A percentile compares a stretch with the other conserved stretches of the same genome.
These are phyloP conservation scores for Rhodosorus marinus DNA, from an alignment of 23 red algal species.

Conservation along the genomic window DNA sequence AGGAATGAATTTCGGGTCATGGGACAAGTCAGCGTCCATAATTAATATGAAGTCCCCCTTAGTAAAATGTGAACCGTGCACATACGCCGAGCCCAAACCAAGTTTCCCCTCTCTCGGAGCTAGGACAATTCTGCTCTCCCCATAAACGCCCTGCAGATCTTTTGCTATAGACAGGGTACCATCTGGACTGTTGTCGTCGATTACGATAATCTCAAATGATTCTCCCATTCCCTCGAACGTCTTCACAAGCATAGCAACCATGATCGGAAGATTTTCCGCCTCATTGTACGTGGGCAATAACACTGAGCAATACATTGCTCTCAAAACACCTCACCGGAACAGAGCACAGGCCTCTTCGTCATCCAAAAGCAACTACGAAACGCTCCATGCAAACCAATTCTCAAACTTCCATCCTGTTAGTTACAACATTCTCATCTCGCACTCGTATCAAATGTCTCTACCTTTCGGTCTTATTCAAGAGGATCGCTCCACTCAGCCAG, in stretches of 20 bases:
- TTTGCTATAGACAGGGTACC: slow-evolving; percentile 54
- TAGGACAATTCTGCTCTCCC: slow-evolving; percentile 26
- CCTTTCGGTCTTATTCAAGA: too few species aligned
- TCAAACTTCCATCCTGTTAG: too few species aligned
- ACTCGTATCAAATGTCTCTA: too few species aligned
- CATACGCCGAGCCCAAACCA: slow-evolving; percentile 78
- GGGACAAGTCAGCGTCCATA: slow-evolving; percentile 87
- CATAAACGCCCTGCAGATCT: slow-evolving; percentile 31
- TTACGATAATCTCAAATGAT: slow-evolving; percentile 58
- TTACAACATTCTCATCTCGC: too few species aligned
- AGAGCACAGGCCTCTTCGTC: too few species aligned
- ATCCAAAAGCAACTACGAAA: too few species aligned
- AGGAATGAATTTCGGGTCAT: slow-evolving; percentile 81
- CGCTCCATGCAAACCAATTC: too few species aligned
- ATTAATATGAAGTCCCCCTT: slow-evolving; percentile 52
- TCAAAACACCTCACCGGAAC: too few species aligned
- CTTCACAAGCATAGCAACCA: slow-evolving; percentile 22
- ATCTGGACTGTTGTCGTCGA: slow-evolving; percentile 90
- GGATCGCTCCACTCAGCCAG: too few species aligned
- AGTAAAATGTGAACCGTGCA: slow-evolving; percentile 36
- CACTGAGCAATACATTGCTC: slow-evolving; percentile 46
- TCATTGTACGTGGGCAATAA: slow-evolving; percentile 97
- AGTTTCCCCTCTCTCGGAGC: slow-evolving; percentile 31
- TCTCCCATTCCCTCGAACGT: slow-evolving; percentile 17
- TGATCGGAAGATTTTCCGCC: slow-evolving; percentile 81